Evolutionary conservation across 139 green algal genomes (phyloP), one percentile per base, ranked within the genome.

Genomic region (Chlorella ohadii): DNA sequence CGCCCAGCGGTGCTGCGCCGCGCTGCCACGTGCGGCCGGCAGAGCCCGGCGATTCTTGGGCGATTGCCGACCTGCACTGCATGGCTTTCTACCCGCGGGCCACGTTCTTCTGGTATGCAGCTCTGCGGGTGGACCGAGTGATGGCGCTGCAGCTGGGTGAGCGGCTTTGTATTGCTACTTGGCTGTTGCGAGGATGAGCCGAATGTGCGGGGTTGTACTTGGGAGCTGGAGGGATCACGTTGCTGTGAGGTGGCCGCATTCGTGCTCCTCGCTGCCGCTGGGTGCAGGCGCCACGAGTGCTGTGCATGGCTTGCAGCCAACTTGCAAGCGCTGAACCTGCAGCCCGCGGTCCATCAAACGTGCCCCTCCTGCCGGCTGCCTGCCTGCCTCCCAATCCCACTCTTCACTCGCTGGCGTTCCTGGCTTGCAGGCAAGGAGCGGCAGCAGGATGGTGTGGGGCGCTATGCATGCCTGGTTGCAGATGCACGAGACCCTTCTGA

Each of bases 41-140:
- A 17, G 64, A 73, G 33, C 23, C 47, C 1, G 33, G 11, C 3
- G 87, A 91, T 28, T 90, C 82, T 56, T 91, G 87, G 87, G 71
- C 85, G 0, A 57, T 74, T 0, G 79, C 87, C 1, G 87, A 91
- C 81, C 39, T 90, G 19, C 87, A 91, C 63, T 84, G 79, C 71
- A 47, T 44, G 13, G 72, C 82, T 2, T 90, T 90, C 63, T 86
- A 83, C 76, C n/a, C 81, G 19, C 41, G 78, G 22, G 41, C 78
- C 57, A 61, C 81, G n/a, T 41, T 33, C 3, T 67, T 72, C 31
- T 83, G 71, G 55, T 59, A 64, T 39, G n/a, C 70, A 16, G 66
- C 44, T 12, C 72, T 90, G 34, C 75, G 87, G 0, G 34, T 91
- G 23, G 87, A 91, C 64, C 79, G 87, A 22, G 83, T 90, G 28